phyloP scores from a whole-genome alignment of 345 rosid genomes.

The Leavenworthia alabamica region DNA sequence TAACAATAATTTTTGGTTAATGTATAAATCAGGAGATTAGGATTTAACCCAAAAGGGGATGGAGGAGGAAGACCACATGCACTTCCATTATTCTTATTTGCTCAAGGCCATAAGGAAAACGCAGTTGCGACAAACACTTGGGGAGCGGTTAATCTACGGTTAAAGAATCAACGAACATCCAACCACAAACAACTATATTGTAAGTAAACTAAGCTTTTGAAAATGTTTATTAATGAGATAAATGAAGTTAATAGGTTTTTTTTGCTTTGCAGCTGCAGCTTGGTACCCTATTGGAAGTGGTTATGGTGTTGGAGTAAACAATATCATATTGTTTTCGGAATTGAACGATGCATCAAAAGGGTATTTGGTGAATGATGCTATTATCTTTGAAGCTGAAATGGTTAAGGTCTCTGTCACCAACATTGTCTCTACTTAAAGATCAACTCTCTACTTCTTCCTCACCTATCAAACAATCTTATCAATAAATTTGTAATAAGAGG shows the following conservation, averaged over 20 bases:
- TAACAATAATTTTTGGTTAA: background rate
- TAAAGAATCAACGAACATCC: constrained; percentile 20
- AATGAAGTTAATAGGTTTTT: background rate
- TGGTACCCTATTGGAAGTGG: constrained; percentile 27
- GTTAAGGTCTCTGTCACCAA: constrained; percentile 21
- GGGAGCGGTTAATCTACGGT: constrained; percentile 23
- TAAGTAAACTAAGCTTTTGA: no score
- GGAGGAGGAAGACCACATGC: no score
- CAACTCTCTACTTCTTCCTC: background rate
- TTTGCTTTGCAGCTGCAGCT: constrained; percentile 2
- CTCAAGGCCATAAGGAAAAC: constrained; percentile 13
- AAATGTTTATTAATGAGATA: no score
- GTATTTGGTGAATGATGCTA: constrained; percentile 23
- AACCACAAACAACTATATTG: constrained; percentile 7
- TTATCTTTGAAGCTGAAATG: constrained; percentile 38
- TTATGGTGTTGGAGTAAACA: constrained; percentile 11
- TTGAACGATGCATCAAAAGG: constrained; percentile 22
- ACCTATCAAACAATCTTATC: background rate
- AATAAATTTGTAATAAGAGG: background rate
- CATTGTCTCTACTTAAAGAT: constrained; percentile 6
- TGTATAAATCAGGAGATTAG: constrained; percentile 19
- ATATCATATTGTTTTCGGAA: constrained; percentile 14
- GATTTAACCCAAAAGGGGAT: constrained; percentile 25
- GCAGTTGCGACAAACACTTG: constrained; percentile 14
- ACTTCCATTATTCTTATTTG: no score